A percentile compares a stretch with the other conserved stretches of the same genome.
Evolutionary conservation across 306 rosid species (phyloP).

Genomic region (Corylus americana): DNA sequence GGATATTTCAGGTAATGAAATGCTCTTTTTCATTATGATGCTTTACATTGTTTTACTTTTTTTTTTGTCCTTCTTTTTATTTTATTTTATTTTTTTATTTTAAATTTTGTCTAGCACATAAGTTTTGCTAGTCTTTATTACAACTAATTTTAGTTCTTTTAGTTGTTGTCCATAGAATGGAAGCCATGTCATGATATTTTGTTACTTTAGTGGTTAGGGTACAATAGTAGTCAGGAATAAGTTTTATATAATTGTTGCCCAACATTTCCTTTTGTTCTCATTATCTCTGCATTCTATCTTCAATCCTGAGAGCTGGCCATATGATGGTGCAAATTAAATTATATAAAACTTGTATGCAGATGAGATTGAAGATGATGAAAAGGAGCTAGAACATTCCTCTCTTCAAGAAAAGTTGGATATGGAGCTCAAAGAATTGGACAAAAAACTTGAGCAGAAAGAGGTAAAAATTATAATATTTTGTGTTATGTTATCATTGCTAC

Average conservation of each 20-base stretch:
- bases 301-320: background rate
- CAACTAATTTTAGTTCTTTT: slow-evolving; percentile 5
- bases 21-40: background rate
- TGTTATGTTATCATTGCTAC: background rate
- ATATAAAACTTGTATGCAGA: slow-evolving; percentile 42
- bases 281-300: background rate
- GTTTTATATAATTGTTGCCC: background rate
- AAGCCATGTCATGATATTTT: slow-evolving; percentile 6
- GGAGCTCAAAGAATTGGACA: slow-evolving; percentile 93
- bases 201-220: background rate
- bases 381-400: slow-evolving; percentile 91
- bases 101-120: slow-evolving; percentile 4
- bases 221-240: background rate
- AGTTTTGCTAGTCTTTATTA: background rate
- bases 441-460: slow-evolving; percentile 94
- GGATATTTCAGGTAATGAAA: slow-evolving; percentile 59
- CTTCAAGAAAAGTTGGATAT: slow-evolving; percentile 80
- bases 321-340: background rate
- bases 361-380: slow-evolving; percentile 64
- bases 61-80: background rate
- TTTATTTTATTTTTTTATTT: background rate
- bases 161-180: background rate
- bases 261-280: slow-evolving; percentile 7
- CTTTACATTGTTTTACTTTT: background rate
- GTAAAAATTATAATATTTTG: slow-evolving; percentile 34